Base-by-base conservation (phyloP, 1,284 basidiomycete species). In the Leccinum ponderosum region DNA sequence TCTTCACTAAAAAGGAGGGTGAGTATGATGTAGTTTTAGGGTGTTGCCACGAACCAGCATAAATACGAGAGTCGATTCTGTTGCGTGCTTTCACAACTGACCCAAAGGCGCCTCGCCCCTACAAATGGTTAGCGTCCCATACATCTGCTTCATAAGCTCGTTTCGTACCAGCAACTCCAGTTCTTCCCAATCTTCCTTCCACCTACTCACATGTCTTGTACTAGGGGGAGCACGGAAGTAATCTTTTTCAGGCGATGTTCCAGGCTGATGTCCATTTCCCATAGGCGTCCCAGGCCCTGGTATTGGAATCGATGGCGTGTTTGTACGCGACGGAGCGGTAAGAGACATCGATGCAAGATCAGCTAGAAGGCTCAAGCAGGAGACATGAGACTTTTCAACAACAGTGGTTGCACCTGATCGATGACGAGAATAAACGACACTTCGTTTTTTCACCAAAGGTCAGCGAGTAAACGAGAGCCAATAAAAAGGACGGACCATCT, bases 61-160 rank as follows among this genome's bases (percentile, higher is more conserved):
- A 91, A 58, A 89, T 87, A 33, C 85, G 79, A 33, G 74, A 81
- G 73, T 93, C 90, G 35, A 92, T 84, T 76, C 88, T 92, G 72
- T 98, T 96, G 57, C 89, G 81, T 1, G 95, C 95, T 74, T 98
- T 98, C 51, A 97, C 94, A 0, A 98, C 96, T 22, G 93, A 91
- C 0, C 95, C 95, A 73, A 96, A 98, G 0, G 91, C 95, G 1
- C 95, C 95, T 72, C 91, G 92, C 1, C 96, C 95, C 90, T 93
- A 63, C 17, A 62, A 12, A 35, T 47, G 3, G 6, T 65, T n/a
- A 39, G 25, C 0, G 6, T 15, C 25, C 9, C 42, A 44, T 6
- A 9, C 39, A 52, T 35, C 25, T 6, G 20, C 6, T 11, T 6
- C 3, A 27, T 5, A 55, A 33, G 29, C 27, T 6, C 14, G 47